phyloP scores from a whole-genome alignment of 441 rosid species.

The Isatis lusitanica region DNA sequence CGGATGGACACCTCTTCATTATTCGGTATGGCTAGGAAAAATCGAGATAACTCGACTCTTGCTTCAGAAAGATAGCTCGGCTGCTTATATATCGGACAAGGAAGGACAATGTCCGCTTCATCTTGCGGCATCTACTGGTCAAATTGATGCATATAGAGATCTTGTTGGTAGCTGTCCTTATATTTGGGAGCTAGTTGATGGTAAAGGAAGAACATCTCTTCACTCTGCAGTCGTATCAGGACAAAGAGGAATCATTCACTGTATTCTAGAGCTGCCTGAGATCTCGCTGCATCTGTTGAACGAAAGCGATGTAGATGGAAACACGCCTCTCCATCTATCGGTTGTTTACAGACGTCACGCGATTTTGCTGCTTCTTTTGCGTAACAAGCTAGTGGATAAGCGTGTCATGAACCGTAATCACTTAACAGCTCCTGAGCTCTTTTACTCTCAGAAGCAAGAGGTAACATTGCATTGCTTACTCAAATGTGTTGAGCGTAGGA shows the following conservation, averaged over 20 bases:
- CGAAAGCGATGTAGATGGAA: constrained; percentile 42
- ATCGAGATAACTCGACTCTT: constrained; percentile 18
- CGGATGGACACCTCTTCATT: constrained; percentile 45
- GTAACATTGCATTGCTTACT: constrained; percentile 17
- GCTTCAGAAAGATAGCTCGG: constrained; percentile 20
- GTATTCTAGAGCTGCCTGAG: constrained; percentile 32
- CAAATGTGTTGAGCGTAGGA: not conserved
- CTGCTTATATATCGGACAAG: constrained; percentile 30
- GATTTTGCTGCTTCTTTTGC: constrained; percentile 30
- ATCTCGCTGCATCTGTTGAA: constrained; percentile 32
- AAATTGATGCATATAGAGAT: constrained; percentile 21
- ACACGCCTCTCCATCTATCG: constrained; percentile 48
- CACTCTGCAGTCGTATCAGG: constrained; percentile 43
- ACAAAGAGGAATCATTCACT: constrained; percentile 26
- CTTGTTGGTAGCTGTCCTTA: constrained; percentile 35
- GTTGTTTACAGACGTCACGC: constrained; percentile 23
- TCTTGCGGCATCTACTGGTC: constrained; percentile 43
- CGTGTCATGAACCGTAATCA: constrained; percentile 32
- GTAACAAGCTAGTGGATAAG: constrained; percentile 30
- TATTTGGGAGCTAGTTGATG: constrained; percentile 39
- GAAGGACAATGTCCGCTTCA: constrained; percentile 39
- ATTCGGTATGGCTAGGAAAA: constrained; percentile 35
- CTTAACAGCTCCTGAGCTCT: constrained; percentile 36
- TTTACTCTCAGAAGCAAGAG: constrained; percentile 26
- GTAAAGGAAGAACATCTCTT: constrained; percentile 40